Evolutionary conservation across 2,329 filamentous ascomycete species (phyloP).

Genomic region (Colletotrichum eleusines): DNA sequence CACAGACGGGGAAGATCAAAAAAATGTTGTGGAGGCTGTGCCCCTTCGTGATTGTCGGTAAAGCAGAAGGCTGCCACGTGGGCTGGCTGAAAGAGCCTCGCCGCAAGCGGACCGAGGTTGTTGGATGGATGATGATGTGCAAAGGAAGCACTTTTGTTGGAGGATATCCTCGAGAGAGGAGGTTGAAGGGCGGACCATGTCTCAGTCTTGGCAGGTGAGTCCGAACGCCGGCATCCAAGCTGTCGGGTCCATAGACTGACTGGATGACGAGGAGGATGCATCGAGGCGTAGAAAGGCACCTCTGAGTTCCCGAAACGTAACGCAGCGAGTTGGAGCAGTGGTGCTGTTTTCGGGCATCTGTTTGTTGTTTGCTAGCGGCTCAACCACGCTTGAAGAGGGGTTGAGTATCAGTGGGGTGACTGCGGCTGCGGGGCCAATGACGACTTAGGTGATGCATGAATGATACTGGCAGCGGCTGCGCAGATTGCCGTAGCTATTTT

Average conservation of each 20-base stretch:
- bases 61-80: constrained; percentile 40
- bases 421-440: constrained; percentile 36
- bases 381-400: neutral
- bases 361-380: constrained; percentile 16
- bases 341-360: constrained; percentile 30
- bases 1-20: constrained; percentile 25
- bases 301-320: constrained; percentile 20
- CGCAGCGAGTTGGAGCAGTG: neutral
- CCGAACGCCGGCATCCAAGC: constrained; percentile 32
- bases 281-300: neutral
- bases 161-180: too few species aligned
- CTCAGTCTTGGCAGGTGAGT: constrained; percentile 22
- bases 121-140: constrained; percentile 1
- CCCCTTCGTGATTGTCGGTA: constrained; percentile 26
- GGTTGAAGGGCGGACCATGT: constrained; percentile 14
- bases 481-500: constrained; percentile 41
- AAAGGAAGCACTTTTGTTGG: constrained; percentile 22
- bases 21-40: constrained; percentile 39
- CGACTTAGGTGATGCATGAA: constrained; percentile 13
- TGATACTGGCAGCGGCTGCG: constrained; percentile 28
- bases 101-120: constrained; percentile 31
- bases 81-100: constrained; percentile 28
- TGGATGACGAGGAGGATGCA: constrained; percentile 34
- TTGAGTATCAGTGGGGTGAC: constrained; percentile 17
- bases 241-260: constrained; percentile 23